Base-by-base conservation (phyloP, 805 yeast genomes). In the Yarrowia sp. region DNA sequence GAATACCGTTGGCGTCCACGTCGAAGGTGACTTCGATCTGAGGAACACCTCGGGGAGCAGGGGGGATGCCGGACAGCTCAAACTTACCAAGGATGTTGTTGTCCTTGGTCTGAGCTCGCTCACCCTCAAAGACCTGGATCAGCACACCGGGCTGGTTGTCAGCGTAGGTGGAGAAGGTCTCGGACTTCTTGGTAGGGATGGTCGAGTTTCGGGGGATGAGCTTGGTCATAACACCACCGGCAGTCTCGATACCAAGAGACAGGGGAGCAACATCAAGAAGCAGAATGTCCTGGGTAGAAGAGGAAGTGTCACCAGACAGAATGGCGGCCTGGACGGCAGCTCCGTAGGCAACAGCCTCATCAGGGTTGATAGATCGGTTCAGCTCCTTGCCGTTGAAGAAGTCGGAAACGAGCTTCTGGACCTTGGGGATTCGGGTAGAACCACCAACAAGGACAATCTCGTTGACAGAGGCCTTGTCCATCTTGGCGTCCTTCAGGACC, bases 221-320 rank as follows among this genome's bases (percentile, higher is more conserved):
- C 84, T 91, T 91, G 80, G 97, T 93, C 97, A 93, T 92, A 82
- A 92, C 93, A 87, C 98, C 98, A 86, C 98, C 98, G 77, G 97
- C 97, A 74, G 97, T 93, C 85, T 93, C 98, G 82, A 93, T 92
- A 88, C 98, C 98, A 76, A 92, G 81, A 68, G 98, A 93, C 79
- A 93, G 86, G 82, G 98, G 98, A 77, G 98, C 96, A 80, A 93
- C 98, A 86, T 93, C 98, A 79, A 94, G 87, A 77, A 92, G 85
- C 79, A 92, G 85, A 79, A 92, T 85, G 80, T 92, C 97, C 84
- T 92, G 97, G 69, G 97, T 92, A 88, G 91, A 91, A 68, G 96
- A 87, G 42, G 97, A 92, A 73, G 92, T 88, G 82, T 92, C 97
- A 83, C 97, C 97, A 70, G 97, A 87, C 77, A 92, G 87, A 78